Conservation (phyloP, 2,329 filamentous ascomycete genomes). For the Beauveria rudraprayagi region DNA sequence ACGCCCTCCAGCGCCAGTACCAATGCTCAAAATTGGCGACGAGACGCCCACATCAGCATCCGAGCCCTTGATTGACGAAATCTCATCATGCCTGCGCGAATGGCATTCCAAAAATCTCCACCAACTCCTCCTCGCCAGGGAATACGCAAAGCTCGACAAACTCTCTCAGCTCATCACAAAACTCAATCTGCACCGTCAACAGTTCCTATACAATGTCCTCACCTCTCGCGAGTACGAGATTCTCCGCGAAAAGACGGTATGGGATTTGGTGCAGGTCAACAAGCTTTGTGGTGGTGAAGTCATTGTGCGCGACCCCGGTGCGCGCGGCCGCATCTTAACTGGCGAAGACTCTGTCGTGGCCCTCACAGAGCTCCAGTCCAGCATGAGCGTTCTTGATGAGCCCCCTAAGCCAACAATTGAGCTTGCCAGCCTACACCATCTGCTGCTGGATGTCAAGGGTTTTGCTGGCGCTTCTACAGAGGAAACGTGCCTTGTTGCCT, state of each 20-base stretch:
- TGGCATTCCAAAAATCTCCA: slow-evolving; percentile 98
- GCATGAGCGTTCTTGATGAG: slow-evolving; percentile 89
- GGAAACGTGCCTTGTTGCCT: slow-evolving; percentile 66
- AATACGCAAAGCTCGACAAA: slow-evolving; percentile 74
- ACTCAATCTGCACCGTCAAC: slow-evolving; percentile 78
- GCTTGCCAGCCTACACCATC: slow-evolving; percentile 66
- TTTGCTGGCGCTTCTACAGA: slow-evolving; percentile 72
- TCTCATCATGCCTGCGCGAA: slow-evolving; percentile 90
- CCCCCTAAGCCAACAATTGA: slow-evolving; percentile 63
- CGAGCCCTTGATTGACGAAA: slow-evolving; percentile 93
- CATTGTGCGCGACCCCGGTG: slow-evolving; percentile 81
- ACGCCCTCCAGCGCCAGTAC: slow-evolving; percentile 84
- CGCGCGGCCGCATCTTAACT: slow-evolving; percentile 78
- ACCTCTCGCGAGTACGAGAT: slow-evolving; percentile 75
- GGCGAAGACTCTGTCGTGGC: slow-evolving; percentile 90
- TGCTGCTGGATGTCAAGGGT: slow-evolving; percentile 76
- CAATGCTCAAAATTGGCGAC: slow-evolving; percentile 95
- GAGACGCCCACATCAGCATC: slow-evolving; percentile 84
- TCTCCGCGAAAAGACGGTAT: slow-evolving; percentile 83
- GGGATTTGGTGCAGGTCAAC: slow-evolving; percentile 90
- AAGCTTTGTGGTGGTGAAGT: slow-evolving; percentile 90
- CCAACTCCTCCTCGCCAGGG: slow-evolving; percentile 73
- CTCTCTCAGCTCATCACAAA: slow-evolving; percentile 72
- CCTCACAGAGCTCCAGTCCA: slow-evolving; percentile 81
- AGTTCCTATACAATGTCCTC: slow-evolving; percentile 89